Evolutionary conservation across 257 asterid genomes (phyloP).

Genomic region (Lithospermum erythrorhizon): DNA sequence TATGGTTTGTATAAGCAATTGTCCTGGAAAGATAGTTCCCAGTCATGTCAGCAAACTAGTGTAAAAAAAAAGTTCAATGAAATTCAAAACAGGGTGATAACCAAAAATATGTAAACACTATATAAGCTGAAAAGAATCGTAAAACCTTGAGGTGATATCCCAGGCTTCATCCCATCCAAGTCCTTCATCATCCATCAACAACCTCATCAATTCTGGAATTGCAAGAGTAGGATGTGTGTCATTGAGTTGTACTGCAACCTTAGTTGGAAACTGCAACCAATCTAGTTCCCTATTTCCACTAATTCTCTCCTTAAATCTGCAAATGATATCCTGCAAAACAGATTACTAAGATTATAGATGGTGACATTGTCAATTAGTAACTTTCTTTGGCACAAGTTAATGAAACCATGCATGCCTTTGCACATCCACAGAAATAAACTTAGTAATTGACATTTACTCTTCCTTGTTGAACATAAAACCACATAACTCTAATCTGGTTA

Average conservation of each 20-base stretch:
- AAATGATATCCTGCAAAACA: slow-evolving; percentile 65
- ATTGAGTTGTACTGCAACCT: slow-evolving; percentile 92
- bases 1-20: slow-evolving; percentile 92
- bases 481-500: no score
- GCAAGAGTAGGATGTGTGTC: slow-evolving; percentile 99
- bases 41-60: slow-evolving; percentile 14
- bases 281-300: slow-evolving; percentile 32
- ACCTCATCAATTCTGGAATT: slow-evolving; percentile 94
- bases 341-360: slow-evolving; percentile 9
- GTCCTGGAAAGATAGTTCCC: slow-evolving; percentile 43
- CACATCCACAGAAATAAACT: not conserved
- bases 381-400: not conserved
- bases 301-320: slow-evolving; percentile 78
- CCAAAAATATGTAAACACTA: not conserved
- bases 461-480: no score
- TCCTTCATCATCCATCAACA: slow-evolving; percentile 85
- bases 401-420: not conserved
- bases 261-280: slow-evolving; percentile 85
- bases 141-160: slow-evolving; percentile 78
- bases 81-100: not conserved
- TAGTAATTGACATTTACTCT: not conserved
- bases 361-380: slow-evolving; percentile 1
- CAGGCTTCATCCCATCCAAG: slow-evolving; percentile 99
- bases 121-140: not conserved
- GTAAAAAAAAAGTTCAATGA: slow-evolving; percentile 2